phyloP scores from a whole-genome alignment of 2,329 filamentous ascomycete genomes.

The Neofusicoccum cordaticola region DNA sequence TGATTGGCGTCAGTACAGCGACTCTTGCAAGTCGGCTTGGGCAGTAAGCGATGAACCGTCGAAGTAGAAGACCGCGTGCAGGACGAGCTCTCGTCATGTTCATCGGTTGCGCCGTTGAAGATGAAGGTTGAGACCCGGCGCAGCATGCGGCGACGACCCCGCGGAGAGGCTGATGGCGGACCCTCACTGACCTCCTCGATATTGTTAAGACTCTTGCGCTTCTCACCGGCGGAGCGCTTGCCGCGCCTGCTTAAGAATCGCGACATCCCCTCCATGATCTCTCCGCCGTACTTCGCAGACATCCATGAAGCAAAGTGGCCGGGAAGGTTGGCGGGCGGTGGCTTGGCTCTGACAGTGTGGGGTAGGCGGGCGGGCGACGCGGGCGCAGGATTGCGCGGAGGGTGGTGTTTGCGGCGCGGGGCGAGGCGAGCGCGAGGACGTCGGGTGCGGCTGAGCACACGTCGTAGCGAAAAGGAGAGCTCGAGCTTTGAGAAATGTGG shows the following conservation, averaged over 20 bases:
- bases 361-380: constrained; percentile 10
- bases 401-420: constrained; percentile 4
- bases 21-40: neutral
- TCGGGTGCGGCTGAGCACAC: neutral
- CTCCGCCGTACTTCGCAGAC: constrained; percentile 19
- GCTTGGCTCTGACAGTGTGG: constrained; percentile 15
- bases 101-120: neutral
- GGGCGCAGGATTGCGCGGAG: neutral
- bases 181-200: constrained; percentile 16
- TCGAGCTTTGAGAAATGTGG: constrained; percentile 1
- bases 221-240: constrained; percentile 42
- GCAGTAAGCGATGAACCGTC: neutral
- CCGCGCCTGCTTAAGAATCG: constrained; percentile 71
- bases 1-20: neutral
- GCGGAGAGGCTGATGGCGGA: neutral
- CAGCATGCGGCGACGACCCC: constrained; percentile 6
- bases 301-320: constrained; percentile 19
- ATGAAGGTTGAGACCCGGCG: constrained; percentile 6
- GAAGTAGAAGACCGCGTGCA: neutral
- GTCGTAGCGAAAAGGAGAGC: constrained; percentile 10
- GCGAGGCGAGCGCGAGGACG: neutral
- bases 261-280: constrained; percentile 52
- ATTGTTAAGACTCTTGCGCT: constrained; percentile 25
- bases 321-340: neutral
- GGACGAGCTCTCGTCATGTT: neutral